These are phyloP conservation scores for Alternaria sp. DNA, from an alignment of 2,329 filamentous ascomycete genomes.

Conservation along the genomic window DNA sequence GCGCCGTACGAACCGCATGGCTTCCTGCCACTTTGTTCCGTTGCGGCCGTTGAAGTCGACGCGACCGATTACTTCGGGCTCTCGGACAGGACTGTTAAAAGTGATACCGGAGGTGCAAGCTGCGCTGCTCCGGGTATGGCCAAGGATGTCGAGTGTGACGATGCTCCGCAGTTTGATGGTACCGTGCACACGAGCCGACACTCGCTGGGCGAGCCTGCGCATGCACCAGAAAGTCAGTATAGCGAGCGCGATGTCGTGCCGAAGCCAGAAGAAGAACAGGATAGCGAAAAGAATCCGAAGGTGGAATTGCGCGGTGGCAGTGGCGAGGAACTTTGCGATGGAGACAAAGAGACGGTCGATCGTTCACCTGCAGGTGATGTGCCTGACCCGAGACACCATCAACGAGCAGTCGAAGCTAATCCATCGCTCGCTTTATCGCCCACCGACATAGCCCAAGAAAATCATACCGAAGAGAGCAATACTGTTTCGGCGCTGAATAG, in stretches of 20 bases:
- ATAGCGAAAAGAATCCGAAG: fast-evolving
- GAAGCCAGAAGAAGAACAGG: not conserved
- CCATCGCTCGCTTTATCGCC: not conserved
- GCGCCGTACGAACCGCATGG: not conserved
- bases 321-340: not conserved
- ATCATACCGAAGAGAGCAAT: not conserved
- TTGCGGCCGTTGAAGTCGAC: not conserved
- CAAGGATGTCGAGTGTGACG: not conserved
- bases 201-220: not conserved
- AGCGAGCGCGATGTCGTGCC: not conserved
- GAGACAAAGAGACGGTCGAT: not conserved
- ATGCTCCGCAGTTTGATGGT: not conserved
- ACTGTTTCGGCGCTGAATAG: not conserved
- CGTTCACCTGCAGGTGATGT: not conserved
- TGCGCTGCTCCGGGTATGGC: fast-evolving
- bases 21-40: not conserved
- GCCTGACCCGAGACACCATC: not conserved
- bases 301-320: not conserved
- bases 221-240: not conserved
- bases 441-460: fast-evolving
- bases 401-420: not conserved
- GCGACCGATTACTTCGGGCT: not conserved
- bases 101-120: fast-evolving
- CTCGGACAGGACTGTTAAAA: not conserved
- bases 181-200: not conserved